Evolutionary conservation across 352 stramenopile genomes (phyloP), one percentile per base, ranked within the genome.

Genomic region (Phytophthora idaei): DNA sequence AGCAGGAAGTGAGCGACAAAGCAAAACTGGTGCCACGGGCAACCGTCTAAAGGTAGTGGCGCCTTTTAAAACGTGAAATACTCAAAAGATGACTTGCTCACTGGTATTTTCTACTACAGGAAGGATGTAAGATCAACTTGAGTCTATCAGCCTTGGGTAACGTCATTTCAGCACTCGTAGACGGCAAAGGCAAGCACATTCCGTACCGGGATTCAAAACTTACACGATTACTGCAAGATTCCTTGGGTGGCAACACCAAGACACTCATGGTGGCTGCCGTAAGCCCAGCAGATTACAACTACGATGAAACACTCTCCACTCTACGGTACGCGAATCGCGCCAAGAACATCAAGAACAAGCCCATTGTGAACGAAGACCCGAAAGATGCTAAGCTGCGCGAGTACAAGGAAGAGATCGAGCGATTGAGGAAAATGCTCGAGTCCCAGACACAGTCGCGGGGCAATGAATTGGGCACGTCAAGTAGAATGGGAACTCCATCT

Each of bases 261-360:
- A 99, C 95, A 2, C 76, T 98, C 17, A 99, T 99, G 85, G 86
- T 99, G 31, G 97, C 97, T 0, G 97, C 94, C 31, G 89, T 99
- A 11, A 98, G 91, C 29, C 97, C 97, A 0, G 92, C 94, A 0
- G 94, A 98, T 64, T 97, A 95, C 58, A 98, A 99, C 76, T 97
- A 96, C 34, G 94, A 97, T 64, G 97, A 99, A 64, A 99, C 95
- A 3, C 62, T 99, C 7, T 98, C 90, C 34, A 99, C 97, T 45
- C 74, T 99, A 32, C 90, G 95, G 36, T 99, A 99, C 61, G 97
- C 97, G 1, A 98, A 98, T 61, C 90, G 97, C 1, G 97, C 97
- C 34, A 94, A 98, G 57, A 98, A 99, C 66, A 99, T 99, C 68
- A 98, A 98, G 70, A 99, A 99, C 84, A 97, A 97, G 49, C 94